Percentiles rank a stretch among this genome's conserved stretches.
These are phyloP conservation scores for Hanseniaspora clermontiae DNA, from an alignment of 805 yeast species.

Conservation along the genomic window DNA sequence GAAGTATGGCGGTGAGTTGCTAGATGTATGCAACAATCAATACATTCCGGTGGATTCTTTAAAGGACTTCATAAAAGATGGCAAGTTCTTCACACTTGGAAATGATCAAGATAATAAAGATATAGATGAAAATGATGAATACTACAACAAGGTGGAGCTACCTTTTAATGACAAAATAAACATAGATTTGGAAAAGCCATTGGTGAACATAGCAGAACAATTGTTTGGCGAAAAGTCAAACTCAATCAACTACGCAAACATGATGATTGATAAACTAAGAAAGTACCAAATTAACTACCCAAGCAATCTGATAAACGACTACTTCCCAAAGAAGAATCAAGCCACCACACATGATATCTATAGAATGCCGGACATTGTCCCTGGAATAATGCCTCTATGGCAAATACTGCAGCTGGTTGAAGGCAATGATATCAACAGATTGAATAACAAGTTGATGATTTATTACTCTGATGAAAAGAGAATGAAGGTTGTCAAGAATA, in stretches of 20 bases:
- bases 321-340: conserved; percentile 12
- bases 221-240: conserved; percentile 30
- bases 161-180: conserved; percentile 14
- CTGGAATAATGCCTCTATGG: conserved; percentile 39
- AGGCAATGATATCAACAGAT: conserved; percentile 20
- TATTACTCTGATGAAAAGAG: conserved; percentile 20
- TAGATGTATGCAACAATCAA: conserved; percentile 41
- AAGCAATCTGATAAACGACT: conserved; percentile 13
- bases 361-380: conserved; percentile 34
- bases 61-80: conserved; percentile 18
- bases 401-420: conserved; percentile 33
- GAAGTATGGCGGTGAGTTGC: conserved; percentile 61
- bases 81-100: conserved; percentile 21
- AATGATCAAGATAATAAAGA: conserved; percentile 12
- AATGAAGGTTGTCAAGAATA: conserved; percentile 22
- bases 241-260: conserved; percentile 20
- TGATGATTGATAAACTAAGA: conserved; percentile 17
- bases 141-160: conserved; percentile 12
- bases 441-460: conserved; percentile 21
- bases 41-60: conserved; percentile 27
- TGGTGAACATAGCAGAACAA: conserved; percentile 27
- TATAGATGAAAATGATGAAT: conserved; percentile 5
- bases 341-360: conserved; percentile 11
- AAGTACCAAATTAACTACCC: conserved; percentile 19
- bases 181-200: conserved; percentile 2